A percentile compares a stretch with the other conserved stretches of the same genome.
phyloP scores from a whole-genome alignment of 768 basidiomycete genomes.

The Pisolithus albus region DNA sequence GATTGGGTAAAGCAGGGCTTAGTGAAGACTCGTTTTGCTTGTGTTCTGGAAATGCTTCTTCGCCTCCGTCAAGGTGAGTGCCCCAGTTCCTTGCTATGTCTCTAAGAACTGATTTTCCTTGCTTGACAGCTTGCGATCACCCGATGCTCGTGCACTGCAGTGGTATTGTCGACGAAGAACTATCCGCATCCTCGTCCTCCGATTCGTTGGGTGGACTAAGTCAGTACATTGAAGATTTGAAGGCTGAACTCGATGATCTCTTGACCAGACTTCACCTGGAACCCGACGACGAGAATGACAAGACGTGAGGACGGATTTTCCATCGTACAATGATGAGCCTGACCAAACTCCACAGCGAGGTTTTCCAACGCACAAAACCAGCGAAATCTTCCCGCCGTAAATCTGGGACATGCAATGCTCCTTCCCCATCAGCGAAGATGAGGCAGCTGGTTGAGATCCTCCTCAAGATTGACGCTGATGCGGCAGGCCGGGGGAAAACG shows the following conservation, averaged over 20 bases:
- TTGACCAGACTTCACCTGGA: not conserved
- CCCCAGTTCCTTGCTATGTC: not conserved
- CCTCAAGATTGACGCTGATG: no score
- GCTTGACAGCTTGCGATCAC: not conserved
- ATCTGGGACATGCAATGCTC: not conserved
- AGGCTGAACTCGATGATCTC: not conserved
- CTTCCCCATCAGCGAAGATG: no score
- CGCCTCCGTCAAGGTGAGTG: not conserved
- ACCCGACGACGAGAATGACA: not conserved
- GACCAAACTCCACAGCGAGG: not conserved
- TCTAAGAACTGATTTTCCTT: not conserved
- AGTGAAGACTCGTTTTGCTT: not conserved
- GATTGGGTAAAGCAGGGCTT: not conserved
- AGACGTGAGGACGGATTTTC: not conserved
- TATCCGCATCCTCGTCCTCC: not conserved
- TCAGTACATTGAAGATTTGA: not conserved
- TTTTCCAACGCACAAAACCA: not conserved
- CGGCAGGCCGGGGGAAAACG: no score
- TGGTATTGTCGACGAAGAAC: not conserved
- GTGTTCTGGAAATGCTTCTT: not conserved
- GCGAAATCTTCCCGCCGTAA: not conserved
- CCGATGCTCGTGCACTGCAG: not conserved
- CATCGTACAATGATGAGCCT: not conserved
- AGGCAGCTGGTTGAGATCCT: no score
- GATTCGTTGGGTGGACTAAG: not conserved